These are phyloP conservation scores for Murraya koenigii DNA, from an alignment of 345 rosid species.

Conservation along the genomic window DNA sequence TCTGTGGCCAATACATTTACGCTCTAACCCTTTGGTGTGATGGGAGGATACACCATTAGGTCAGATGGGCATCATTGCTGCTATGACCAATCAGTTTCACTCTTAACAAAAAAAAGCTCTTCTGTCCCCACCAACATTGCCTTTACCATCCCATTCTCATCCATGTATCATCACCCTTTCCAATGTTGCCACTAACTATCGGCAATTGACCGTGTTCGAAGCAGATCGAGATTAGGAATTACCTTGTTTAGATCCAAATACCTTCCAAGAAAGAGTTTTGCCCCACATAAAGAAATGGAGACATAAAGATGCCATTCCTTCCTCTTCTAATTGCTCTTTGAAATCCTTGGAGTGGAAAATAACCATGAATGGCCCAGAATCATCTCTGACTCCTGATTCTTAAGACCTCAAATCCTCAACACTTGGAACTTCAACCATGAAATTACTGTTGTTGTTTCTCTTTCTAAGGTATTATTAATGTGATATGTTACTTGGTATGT, in stretches of 20 bases:
- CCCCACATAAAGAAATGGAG: no score
- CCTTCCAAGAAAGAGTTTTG: no score
- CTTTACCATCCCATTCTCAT: background rate
- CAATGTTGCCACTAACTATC: background rate
- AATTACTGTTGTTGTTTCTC: background rate
- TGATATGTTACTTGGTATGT: constrained; percentile 4
- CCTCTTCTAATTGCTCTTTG: background rate
- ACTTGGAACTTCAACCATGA: background rate
- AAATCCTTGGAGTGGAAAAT: background rate
- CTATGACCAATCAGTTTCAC: background rate
- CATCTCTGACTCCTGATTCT: background rate
- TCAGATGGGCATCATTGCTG: background rate
- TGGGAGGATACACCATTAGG: background rate
- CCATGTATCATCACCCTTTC: background rate
- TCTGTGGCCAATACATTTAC: no score
- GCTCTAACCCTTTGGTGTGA: background rate
- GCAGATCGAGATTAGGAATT: no score
- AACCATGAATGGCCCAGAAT: background rate
- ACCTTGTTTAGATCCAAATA: no score
- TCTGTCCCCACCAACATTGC: background rate
- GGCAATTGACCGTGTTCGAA: no score
- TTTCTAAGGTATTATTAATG: background rate
- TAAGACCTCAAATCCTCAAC: background rate
- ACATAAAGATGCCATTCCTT: background rate
- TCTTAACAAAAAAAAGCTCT: background rate